phyloP scores from a whole-genome alignment of 1,139 yeast genomes.

The Hanseniaspora uvarum region DNA sequence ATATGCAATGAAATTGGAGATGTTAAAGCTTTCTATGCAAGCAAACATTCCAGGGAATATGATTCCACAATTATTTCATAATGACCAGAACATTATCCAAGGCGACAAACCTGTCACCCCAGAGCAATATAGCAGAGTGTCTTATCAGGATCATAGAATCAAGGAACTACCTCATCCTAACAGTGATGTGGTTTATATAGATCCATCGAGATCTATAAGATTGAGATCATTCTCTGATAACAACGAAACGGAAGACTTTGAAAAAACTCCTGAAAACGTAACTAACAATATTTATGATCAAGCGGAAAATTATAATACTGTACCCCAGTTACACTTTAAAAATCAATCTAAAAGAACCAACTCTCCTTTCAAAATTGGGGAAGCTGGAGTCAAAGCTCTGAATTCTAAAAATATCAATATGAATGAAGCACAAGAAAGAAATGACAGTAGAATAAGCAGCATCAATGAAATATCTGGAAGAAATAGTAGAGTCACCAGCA shows the following conservation, averaged over 20 bases:
- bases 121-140: constrained; percentile 8
- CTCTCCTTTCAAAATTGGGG: constrained; percentile 67
- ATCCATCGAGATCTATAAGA: constrained; percentile 13
- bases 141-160: constrained; percentile 18
- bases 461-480: background rate
- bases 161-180: constrained; percentile 16
- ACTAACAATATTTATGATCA: background rate
- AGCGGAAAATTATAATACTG: constrained; percentile 22
- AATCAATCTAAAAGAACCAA: constrained; percentile 37
- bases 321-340: constrained; percentile 18
- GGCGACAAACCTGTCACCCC: constrained; percentile 9
- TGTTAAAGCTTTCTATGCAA: constrained; percentile 49
- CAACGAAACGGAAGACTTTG: background rate
- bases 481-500: background rate
- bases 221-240: constrained; percentile 6
- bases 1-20: constrained; percentile 61
- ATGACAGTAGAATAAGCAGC: constrained; percentile 26
- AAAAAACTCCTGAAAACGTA: constrained; percentile 16
- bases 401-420: constrained; percentile 20
- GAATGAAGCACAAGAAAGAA: constrained; percentile 24
- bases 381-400: constrained; percentile 56
- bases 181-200: constrained; percentile 17
- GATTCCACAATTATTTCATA: constrained; percentile 53
- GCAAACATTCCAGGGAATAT: constrained; percentile 57
- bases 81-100: constrained; percentile 18